Evolutionary conservation across 163 green algal genomes (phyloP).

Genomic region (Scenedesmus sp.): DNA sequence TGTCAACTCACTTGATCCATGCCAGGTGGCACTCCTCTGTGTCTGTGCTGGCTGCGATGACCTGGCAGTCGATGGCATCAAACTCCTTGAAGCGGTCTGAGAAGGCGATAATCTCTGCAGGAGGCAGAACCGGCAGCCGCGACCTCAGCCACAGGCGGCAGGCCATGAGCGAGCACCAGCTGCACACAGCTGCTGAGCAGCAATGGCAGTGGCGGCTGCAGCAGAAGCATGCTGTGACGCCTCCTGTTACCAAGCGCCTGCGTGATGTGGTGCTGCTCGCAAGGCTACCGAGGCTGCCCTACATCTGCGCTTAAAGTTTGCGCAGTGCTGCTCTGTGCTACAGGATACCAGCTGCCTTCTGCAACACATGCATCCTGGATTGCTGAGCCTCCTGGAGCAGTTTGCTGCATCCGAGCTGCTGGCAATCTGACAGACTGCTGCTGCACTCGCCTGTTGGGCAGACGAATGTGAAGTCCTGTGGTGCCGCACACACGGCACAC

Average conservation of each 20-base stretch:
- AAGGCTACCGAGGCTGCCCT: too few relatives aligned
- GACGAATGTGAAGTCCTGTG: conserved; percentile 96
- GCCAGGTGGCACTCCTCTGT: conserved; percentile 87
- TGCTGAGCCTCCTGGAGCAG: neutral
- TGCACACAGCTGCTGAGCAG: neutral
- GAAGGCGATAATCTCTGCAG: conserved; percentile 96
- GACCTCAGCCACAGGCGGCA: too few relatives aligned
- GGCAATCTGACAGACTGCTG: neutral
- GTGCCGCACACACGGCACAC: neutral
- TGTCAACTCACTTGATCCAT: conserved; percentile 78
- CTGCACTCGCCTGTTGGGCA: conserved; percentile 68
- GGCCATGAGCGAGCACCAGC: neutral
- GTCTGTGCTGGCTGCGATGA: conserved; percentile 84
- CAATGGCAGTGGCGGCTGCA: neutral
- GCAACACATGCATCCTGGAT: too few relatives aligned
- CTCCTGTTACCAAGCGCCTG: too few relatives aligned
- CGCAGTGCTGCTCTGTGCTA: too few relatives aligned
- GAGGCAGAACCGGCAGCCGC: too few relatives aligned
- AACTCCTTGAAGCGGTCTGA: conserved; percentile 94
- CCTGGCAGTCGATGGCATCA: conserved; percentile 85
- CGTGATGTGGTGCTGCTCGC: too few relatives aligned
- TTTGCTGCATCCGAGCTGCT: neutral
- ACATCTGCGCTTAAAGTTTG: too few relatives aligned
- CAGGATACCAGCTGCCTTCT: too few relatives aligned
- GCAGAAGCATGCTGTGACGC: too few relatives aligned